These are phyloP conservation scores for Tetrahymena borealis DNA, from an alignment of 73 alveolate species.

Conservation along the genomic window DNA sequence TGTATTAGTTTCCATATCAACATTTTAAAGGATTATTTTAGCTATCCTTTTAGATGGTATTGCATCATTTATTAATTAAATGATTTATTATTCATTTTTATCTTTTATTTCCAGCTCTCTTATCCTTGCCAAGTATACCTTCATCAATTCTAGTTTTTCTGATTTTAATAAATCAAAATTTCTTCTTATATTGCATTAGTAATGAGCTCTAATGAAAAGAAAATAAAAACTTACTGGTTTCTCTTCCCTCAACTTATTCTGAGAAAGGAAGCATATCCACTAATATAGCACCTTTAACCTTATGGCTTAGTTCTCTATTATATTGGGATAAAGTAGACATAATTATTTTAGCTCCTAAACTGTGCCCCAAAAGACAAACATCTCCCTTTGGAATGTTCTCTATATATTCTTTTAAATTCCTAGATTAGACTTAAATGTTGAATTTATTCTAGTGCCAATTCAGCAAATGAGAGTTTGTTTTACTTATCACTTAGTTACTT, in stretches of 20 bases:
- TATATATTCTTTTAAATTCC: not conserved
- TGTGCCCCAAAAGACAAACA: not conserved
- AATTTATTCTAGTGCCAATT: not conserved
- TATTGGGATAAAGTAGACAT: not conserved
- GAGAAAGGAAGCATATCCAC: not conserved
- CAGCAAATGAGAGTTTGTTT: not conserved
- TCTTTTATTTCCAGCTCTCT: not conserved
- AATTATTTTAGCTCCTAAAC: not conserved
- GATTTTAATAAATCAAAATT: not conserved
- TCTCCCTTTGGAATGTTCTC: not conserved
- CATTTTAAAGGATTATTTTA: not conserved
- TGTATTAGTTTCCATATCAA: not conserved
- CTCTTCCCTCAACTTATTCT: not conserved
- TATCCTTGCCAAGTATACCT: not conserved
- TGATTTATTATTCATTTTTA: not conserved
- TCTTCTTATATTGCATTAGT: not conserved
- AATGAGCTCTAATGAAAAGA: not conserved
- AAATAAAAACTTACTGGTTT: not conserved
- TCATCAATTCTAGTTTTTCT: not conserved
- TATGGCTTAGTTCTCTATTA: not conserved
- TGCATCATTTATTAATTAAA: not conserved
- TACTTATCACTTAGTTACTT: not conserved
- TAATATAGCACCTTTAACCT: not conserved
- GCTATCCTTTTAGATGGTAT: not conserved
- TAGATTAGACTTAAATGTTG: not conserved